phyloP scores from a whole-genome alignment of 164 flowering plant genomes.

The Buxus sempervirens region DNA sequence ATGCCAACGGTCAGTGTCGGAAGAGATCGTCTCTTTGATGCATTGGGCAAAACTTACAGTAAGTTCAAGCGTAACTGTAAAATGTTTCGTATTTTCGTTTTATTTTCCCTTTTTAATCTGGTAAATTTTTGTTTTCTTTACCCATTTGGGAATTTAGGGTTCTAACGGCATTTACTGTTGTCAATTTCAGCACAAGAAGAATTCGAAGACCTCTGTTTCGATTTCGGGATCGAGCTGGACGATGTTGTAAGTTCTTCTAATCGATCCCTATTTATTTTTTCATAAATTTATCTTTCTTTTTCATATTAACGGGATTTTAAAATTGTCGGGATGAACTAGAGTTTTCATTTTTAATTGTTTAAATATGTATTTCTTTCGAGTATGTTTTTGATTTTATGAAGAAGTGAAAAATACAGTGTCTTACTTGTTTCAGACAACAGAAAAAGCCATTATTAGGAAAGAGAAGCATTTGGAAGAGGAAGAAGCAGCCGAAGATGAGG shows the following conservation, averaged over 20 bases:
- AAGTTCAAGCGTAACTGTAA: slow-evolving; percentile 6
- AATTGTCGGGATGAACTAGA: no score
- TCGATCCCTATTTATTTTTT: not conserved
- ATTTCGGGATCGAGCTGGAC: slow-evolving; percentile 91
- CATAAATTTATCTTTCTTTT: no score
- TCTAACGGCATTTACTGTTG: not conserved
- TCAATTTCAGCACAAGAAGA: slow-evolving; percentile 64
- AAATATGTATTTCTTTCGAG: not conserved
- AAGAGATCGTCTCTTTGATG: slow-evolving; percentile 72
- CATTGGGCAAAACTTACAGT: slow-evolving; percentile 77
- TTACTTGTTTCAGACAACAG: slow-evolving; percentile 58
- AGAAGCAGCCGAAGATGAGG: slow-evolving; percentile 62
- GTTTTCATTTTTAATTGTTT: no score
- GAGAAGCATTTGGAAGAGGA: slow-evolving; percentile 84
- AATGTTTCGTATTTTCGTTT: not conserved
- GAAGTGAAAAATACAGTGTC: not conserved
- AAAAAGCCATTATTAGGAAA: slow-evolving; percentile 80
- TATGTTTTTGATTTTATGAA: not conserved
- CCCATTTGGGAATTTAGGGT: not conserved
- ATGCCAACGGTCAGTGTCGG: slow-evolving; percentile 95
- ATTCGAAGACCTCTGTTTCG: slow-evolving; percentile 82
- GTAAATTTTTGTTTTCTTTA: not conserved
- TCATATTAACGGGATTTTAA: no score
- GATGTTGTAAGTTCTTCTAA: slow-evolving; percentile 61
- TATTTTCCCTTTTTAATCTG: not conserved